These are phyloP conservation scores for Larix kaempferi DNA, from an alignment of 75 land plant species.

Conservation along the genomic window DNA sequence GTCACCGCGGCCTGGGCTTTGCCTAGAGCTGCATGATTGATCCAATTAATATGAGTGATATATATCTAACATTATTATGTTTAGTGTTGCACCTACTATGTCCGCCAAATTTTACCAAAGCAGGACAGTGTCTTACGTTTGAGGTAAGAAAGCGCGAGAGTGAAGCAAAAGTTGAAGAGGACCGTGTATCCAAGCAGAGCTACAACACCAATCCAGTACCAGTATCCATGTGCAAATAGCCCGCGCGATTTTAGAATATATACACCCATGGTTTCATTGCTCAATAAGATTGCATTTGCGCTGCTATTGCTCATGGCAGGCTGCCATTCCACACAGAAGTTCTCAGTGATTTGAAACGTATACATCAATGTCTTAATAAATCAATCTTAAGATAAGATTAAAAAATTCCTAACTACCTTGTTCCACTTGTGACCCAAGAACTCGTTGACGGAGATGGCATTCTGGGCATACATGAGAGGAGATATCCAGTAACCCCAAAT, in stretches of 20 bases:
- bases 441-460: slow-evolving; percentile 74
- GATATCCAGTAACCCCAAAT: slow-evolving; percentile 89
- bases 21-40: slow-evolving; percentile 54
- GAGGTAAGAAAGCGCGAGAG: slow-evolving; percentile 14
- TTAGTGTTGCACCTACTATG: too few species aligned
- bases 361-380: too few species aligned
- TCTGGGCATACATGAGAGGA: slow-evolving; percentile 82
- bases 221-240: slow-evolving; percentile 14
- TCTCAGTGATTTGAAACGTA: background rate
- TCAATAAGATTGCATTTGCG: too few species aligned
- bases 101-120: too few species aligned
- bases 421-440: slow-evolving; percentile 74
- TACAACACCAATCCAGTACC: slow-evolving; percentile 28
- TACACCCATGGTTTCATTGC: slow-evolving; percentile 12
- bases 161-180: slow-evolving; percentile 23
- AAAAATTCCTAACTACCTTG: slow-evolving; percentile 29
- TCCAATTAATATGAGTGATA: too few species aligned
- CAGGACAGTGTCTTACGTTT: slow-evolving; percentile 15
- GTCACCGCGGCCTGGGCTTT: slow-evolving; percentile 62
- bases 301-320: background rate
- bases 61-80: too few species aligned
- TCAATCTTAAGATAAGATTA: background rate
- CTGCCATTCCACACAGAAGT: background rate
- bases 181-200: slow-evolving; percentile 19
- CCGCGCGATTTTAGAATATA: slow-evolving; percentile 20